Evolutionary conservation across 176 grass and related monocot genomes (phyloP).

Genomic region (Pontederia paniculata): DNA sequence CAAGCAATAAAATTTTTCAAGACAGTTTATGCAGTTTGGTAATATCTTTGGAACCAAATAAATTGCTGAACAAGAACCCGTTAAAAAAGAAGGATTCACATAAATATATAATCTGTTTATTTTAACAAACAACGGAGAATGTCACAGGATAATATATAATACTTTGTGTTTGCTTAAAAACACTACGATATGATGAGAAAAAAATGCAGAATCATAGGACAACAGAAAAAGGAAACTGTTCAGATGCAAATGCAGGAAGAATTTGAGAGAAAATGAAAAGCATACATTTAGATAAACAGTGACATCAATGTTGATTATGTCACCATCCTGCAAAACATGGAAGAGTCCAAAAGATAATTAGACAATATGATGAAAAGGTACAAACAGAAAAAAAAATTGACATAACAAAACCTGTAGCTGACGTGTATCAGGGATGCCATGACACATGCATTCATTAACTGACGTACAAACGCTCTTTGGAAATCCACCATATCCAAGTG

Average conservation of each 20-base stretch:
- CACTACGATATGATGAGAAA: no score
- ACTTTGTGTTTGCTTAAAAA: no score
- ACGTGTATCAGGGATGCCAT: constrained; percentile 95
- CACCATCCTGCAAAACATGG: constrained; percentile 66
- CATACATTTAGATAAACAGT: constrained; percentile 96
- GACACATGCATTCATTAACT: constrained; percentile 94
- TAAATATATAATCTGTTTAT: no score
- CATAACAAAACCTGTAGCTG: constrained; percentile 48
- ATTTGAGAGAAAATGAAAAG: constrained; percentile 6
- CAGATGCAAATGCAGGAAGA: not conserved
- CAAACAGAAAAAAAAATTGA: not conserved
- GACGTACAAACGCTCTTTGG: constrained; percentile 96
- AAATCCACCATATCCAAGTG: constrained; percentile 86
- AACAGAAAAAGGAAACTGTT: constrained; percentile 8
- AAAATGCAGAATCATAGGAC: not conserved
- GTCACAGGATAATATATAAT: no score
- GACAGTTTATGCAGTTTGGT: no score
- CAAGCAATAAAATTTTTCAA: no score
- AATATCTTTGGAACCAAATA: no score
- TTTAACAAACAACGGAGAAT: no score
- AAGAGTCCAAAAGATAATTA: not conserved
- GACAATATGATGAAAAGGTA: not conserved
- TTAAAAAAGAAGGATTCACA: no score
- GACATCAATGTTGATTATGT: constrained; percentile 94
- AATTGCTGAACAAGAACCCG: no score